phyloP scores from a whole-genome alignment of 139 green algal species.

The Auxenochlorella pyrenoidosa region DNA sequence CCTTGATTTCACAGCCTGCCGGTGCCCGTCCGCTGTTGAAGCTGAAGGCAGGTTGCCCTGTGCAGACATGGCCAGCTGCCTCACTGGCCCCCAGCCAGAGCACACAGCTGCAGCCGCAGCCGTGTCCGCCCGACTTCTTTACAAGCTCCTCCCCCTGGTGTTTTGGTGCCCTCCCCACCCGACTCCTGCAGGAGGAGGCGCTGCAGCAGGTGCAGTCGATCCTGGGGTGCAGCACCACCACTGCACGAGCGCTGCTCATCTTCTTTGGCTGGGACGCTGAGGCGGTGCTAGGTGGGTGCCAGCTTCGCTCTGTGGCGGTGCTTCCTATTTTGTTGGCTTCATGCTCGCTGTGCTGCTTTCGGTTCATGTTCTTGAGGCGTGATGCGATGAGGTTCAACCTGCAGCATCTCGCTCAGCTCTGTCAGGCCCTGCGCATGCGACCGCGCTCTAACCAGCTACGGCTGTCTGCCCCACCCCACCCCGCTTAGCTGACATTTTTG shows the following conservation, averaged over 20 bases:
- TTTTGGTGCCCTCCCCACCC: background rate
- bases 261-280: constrained; percentile 69
- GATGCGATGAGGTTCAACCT: background rate
- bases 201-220: constrained; percentile 68
- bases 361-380: background rate
- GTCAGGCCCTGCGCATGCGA: no score
- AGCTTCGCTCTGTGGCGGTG: background rate
- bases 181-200: constrained; percentile 58
- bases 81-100: no score
- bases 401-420: no score
- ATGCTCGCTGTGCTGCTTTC: background rate
- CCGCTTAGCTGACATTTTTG: no score
- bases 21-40: no score
- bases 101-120: background rate
- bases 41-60: no score
- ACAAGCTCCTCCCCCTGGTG: background rate
- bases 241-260: constrained; percentile 77
- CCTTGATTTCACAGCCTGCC: no score
- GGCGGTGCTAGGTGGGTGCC: constrained; percentile 24
- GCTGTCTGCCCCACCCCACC: no score
- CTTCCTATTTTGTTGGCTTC: background rate
- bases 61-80: no score
- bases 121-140: background rate
- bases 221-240: constrained; percentile 62
- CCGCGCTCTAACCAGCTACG: no score